phyloP scores from a whole-genome alignment of 768 basidiomycete genomes.

The Lentinula sp. region DNA sequence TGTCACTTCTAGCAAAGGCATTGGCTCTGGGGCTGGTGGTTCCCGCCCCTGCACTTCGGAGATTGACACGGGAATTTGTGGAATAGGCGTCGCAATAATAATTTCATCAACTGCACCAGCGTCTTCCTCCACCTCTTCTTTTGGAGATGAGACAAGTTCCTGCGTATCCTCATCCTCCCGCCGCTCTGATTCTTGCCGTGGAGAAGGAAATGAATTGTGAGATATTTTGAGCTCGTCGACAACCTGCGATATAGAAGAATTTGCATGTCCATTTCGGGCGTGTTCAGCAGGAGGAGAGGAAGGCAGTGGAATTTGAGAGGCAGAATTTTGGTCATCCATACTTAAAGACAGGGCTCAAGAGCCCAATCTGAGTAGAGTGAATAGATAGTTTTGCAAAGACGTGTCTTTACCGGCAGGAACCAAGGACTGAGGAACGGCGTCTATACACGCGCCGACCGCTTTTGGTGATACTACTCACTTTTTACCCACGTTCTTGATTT shows the following conservation, averaged over 20 bases:
- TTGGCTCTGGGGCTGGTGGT: neutral
- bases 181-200: neutral
- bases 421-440: neutral
- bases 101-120: neutral
- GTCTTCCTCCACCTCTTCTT: neutral
- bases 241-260: neutral
- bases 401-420: neutral
- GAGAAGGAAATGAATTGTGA: neutral
- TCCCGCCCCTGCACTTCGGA: neutral
- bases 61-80: neutral
- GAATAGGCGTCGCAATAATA: neutral
- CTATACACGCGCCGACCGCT: too few species aligned
- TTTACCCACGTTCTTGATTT: too few species aligned
- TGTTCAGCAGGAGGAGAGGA: neutral
- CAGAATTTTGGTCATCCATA: conserved; percentile 1
- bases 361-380: neutral
- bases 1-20: neutral
- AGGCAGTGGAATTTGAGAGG: neutral
- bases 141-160: neutral
- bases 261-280: neutral
- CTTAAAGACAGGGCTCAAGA: neutral
- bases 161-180: neutral
- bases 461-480: too few species aligned
- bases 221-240: neutral
- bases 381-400: neutral